These are phyloP conservation scores for Acer campestre DNA, from an alignment of 345 rosid genomes.

Conservation along the genomic window DNA sequence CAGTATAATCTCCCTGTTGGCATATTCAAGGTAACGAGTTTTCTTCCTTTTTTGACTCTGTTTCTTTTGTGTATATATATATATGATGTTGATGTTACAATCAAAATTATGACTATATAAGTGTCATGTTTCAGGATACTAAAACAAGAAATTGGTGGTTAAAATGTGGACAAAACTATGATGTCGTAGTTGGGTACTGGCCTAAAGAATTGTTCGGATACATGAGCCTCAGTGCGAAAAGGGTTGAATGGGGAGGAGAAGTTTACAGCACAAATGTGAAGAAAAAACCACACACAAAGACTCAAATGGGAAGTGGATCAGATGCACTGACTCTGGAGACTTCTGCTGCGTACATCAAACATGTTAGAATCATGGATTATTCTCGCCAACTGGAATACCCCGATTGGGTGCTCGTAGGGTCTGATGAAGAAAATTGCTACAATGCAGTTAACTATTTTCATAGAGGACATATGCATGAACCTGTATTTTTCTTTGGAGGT, in stretches of 20 bases:
- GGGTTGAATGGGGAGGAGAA: slow-evolving; percentile 64
- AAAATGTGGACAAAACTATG: neutral
- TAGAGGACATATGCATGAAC: slow-evolving; percentile 22
- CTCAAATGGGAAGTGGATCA: slow-evolving; percentile 57
- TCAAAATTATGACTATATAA: too few species aligned
- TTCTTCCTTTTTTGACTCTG: too few species aligned
- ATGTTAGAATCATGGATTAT: slow-evolving; percentile 41
- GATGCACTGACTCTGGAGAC: slow-evolving; percentile 13
- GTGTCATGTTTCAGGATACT: slow-evolving; percentile 37
- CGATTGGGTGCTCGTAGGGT: slow-evolving; percentile 17
- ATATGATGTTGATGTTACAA: too few species aligned
- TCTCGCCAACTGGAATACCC: slow-evolving; percentile 44
- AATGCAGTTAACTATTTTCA: slow-evolving; percentile 19
- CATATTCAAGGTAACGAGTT: too few species aligned
- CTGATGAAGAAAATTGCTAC: slow-evolving; percentile 39
- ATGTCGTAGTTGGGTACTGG: slow-evolving; percentile 40
- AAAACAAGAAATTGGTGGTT: slow-evolving; percentile 54
- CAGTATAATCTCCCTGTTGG: too few species aligned
- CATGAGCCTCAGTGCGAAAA: slow-evolving; percentile 38
- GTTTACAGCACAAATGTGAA: slow-evolving; percentile 44
- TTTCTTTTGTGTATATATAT: too few species aligned
- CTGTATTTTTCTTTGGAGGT: slow-evolving; percentile 18
- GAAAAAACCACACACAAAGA: slow-evolving; percentile 51
- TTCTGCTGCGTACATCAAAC: slow-evolving; percentile 35
- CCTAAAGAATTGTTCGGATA: slow-evolving; percentile 31